Base-by-base conservation (phyloP, 768 basidiomycete genomes). In the Sistotremastrum niveocremeum region DNA sequence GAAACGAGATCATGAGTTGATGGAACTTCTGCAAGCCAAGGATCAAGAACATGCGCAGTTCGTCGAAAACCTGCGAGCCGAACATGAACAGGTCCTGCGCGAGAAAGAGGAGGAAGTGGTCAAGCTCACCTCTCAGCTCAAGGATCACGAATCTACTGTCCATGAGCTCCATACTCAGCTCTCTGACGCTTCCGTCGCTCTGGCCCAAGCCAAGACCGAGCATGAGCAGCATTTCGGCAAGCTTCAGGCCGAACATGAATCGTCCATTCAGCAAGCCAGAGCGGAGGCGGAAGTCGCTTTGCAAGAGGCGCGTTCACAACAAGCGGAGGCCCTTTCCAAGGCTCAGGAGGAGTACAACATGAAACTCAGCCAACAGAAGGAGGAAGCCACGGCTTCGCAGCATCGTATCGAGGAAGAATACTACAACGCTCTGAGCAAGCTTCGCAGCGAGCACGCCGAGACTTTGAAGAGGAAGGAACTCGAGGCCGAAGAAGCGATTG, bases 391-490 rank as follows among this genome's bases (percentile, higher is more conserved):
- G 5, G 65, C 70, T 8, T 64, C 69, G 37, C 70, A 85, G 9
- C 76, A 77, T 49, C 73, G 70, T 44, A 85, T 81, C 5, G 82
- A 84, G 55, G 84, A 81, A 54, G 81, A 87, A 57, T 87, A 86
- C 55, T 85, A 87, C 58, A 79, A 86, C 48, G 78, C 77, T 20
- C 65, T 90, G 37, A 83, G 78, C 9, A 84, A 83, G 53, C 72
- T 89, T 41, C 81, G 85, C 38, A 66, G 59, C 9, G 81, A 85
- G 56, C 85, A 90, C 53, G 69, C 74, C 3, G 74, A 78, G 50
- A 69, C 74, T 29, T 65, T 89, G 48, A 74, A 74, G 50, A 74
- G 69, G 53, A 73, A 81, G 46, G 67, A 74, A 1, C 68, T 69
- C 4, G 81, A 88, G 46, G 65, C 72, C 12, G 66, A 75, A 36